Evolutionary conservation across 2,329 filamentous ascomycete genomes (phyloP), one percentile per base, ranked within the genome.

Genomic region (Stagonosporopsis chrysanthemi): DNA sequence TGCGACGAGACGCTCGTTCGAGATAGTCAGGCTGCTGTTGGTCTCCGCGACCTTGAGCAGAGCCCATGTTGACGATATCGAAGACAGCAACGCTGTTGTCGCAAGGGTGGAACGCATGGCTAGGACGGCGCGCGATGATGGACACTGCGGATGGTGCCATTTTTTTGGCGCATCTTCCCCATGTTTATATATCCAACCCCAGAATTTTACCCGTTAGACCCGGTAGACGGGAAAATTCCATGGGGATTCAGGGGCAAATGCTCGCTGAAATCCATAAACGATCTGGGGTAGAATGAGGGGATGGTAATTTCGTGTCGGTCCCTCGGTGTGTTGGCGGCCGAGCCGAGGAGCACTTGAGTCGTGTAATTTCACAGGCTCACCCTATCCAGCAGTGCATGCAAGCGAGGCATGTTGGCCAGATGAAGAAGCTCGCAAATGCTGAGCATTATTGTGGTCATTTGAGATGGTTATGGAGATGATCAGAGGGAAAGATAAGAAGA

Each of bases 1-100:
- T 1, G 79, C 77, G 3, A 71, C 75, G 2, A 84, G 71, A 3
- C 80, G 77, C 40, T 79, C 75, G 57, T 83, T 84, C 38, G 71
- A 62, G 9, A 83, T 71, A 0, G 74, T 74, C n/a, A 80, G 52
- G 31, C 65, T 65, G 14, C 39, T 63, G 31, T 56, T 65, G 24
- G 58, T 64, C 44, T 70, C 60, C 9, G 60, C 61, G 22, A 61
- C 62, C 28, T 60, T 61, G 19, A 69, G 50, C 11, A 65, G 48
- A 11, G 64, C 66, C 48, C 52, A 61, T 43, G 63, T 44, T 43
- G 41, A 43, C 6, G 59, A 46, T 45, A 52, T 41, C n/a, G 52
- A 52, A 3, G 64, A 48, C n/a, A 67, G 49, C 31, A 68, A 44
- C 22, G 51, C 45, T 33, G 44, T 56, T 1, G 56, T 40, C 9